A percentile compares a stretch with the other conserved stretches of the same genome.
Evolutionary conservation across 1,284 basidiomycete genomes (phyloP).

Genomic region (Mycosarcoma mackinlayi): DNA sequence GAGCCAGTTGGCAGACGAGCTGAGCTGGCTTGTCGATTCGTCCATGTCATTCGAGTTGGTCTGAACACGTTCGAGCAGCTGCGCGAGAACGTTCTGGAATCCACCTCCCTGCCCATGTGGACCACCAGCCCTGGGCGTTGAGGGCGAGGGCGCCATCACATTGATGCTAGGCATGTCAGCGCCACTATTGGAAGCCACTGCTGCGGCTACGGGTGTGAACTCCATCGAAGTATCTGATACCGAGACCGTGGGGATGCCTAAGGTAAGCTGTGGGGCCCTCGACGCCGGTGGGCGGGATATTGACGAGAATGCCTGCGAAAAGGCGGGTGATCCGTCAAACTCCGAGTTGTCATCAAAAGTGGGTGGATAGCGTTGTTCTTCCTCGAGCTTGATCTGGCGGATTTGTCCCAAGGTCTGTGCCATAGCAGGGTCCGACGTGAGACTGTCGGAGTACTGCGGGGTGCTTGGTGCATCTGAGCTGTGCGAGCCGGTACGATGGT

Average conservation of each 20-base stretch:
- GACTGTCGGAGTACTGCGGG: constrained; percentile 7
- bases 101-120: constrained; percentile 25
- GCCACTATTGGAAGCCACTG: constrained; percentile 9
- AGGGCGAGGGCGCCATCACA: constrained; percentile 52
- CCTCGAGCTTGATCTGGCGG: constrained; percentile 41
- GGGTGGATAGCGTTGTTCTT: constrained; percentile 30
- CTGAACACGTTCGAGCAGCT: constrained; percentile 33
- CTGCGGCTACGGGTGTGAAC: constrained; percentile 19
- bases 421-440: constrained; percentile 22
- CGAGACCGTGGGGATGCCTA: constrained; percentile 43
- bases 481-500: constrained; percentile 28
- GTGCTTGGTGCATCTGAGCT: constrained; percentile 40
- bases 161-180: constrained; percentile 46
- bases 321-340: constrained; percentile 17
- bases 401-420: constrained; percentile 39
- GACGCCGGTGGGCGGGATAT: background rate
- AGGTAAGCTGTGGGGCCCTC: constrained; percentile 29
- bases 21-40: constrained; percentile 7
- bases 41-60: background rate
- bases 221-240: constrained; percentile 46
- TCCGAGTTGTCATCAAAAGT: constrained; percentile 37
- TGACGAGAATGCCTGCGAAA: constrained; percentile 9
- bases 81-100: constrained; percentile 45
- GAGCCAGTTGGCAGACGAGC: constrained; percentile 17
- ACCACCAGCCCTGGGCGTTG: constrained; percentile 31